These are phyloP conservation scores for Phytophthora foliorum DNA, from an alignment of 352 stramenopile species.

Conservation along the genomic window DNA sequence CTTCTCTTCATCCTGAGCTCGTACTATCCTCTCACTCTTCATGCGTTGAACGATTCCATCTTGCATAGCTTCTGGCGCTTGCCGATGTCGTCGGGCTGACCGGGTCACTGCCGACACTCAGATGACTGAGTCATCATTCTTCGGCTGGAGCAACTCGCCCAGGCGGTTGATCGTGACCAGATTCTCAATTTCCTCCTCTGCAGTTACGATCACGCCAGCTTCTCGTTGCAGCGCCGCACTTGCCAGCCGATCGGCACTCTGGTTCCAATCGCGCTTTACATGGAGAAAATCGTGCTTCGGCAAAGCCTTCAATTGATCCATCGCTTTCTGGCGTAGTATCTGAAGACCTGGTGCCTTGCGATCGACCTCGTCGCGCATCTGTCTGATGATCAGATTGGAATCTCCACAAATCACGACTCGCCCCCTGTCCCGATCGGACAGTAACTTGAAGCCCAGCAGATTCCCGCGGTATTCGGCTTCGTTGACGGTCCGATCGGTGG, in stretches of 20 bases:
- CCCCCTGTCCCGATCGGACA: too few species aligned
- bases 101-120: background rate
- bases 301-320: background rate
- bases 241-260: background rate
- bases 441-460: too few species aligned
- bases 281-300: constrained; percentile 3
- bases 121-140: background rate
- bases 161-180: background rate
- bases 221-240: background rate
- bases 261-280: constrained; percentile 13
- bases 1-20: background rate
- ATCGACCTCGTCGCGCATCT: too few species aligned
- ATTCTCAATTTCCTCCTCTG: too few species aligned
- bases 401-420: too few species aligned
- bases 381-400: too few species aligned
- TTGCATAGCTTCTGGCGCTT: too few species aligned
- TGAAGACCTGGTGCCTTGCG: too few species aligned
- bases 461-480: constrained; percentile 38
- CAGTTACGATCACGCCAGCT: background rate
- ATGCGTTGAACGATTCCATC: too few species aligned
- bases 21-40: too few species aligned
- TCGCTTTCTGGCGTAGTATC: too few species aligned
- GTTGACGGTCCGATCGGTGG: constrained; percentile 23
- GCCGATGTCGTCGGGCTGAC: background rate
- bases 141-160: background rate